Evolutionary conservation across 2,329 filamentous ascomycete species (phyloP).

Genomic region (Epichloe gansuensis): DNA sequence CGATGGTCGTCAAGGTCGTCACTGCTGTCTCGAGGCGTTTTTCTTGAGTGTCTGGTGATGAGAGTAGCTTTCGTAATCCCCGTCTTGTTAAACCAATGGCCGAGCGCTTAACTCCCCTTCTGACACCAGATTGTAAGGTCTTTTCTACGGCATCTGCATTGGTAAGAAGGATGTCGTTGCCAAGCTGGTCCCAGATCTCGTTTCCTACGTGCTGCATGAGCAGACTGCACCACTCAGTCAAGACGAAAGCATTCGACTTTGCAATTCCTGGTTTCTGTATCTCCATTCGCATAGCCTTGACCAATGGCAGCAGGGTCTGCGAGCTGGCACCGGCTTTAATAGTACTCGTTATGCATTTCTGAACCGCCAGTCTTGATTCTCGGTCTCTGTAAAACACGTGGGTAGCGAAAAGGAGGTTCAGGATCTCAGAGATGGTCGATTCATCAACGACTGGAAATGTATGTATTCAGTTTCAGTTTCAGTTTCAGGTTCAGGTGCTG

Average conservation of each 20-base stretch:
- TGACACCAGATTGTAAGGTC: conserved; percentile 55
- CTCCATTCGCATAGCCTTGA: conserved; percentile 58
- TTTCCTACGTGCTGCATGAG: conserved; percentile 60
- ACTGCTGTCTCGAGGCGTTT: conserved; percentile 53
- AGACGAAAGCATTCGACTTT: conserved; percentile 68
- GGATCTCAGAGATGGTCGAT: conserved; percentile 39
- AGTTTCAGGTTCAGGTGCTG: conserved; percentile 12
- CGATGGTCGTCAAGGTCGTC: conserved; percentile 55
- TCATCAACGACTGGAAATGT: conserved; percentile 28
- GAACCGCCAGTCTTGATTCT: conserved; percentile 68
- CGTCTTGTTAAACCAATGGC: conserved; percentile 69
- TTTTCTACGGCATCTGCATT: conserved; percentile 66
- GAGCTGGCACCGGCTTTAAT: conserved; percentile 43
- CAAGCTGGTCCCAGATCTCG: conserved; percentile 51
- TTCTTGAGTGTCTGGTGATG: conserved; percentile 39
- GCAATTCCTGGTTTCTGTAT: conserved; percentile 67
- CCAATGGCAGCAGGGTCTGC: conserved; percentile 50
- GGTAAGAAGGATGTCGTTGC: conserved; percentile 52
- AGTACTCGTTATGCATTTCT: conserved; percentile 63
- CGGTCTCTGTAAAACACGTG: conserved; percentile 82
- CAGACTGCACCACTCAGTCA: conserved; percentile 81
- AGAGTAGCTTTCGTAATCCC: conserved; percentile 64
- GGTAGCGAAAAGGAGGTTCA: conserved; percentile 72
- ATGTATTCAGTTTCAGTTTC: not conserved
- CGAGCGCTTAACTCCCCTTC: conserved; percentile 55